These are phyloP conservation scores for Populus ilicifolia DNA, from an alignment of 345 rosid species.

Conservation along the genomic window DNA sequence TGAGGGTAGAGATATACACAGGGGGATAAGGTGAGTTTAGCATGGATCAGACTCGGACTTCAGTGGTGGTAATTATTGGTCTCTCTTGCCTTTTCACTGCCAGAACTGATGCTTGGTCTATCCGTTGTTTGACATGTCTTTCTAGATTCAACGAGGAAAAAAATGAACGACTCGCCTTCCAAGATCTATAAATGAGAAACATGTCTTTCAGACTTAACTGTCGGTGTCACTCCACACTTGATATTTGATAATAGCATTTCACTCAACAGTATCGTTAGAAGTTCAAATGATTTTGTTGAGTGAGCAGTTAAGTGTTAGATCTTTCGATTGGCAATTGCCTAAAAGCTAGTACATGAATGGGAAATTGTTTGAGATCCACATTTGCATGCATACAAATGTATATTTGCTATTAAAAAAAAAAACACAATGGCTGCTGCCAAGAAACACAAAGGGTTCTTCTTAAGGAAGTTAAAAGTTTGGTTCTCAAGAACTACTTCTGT, in stretches of 20 bases:
- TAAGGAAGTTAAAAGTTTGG: background rate
- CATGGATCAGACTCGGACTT: constrained; percentile 9
- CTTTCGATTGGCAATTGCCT: too few relatives aligned
- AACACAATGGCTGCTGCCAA: background rate
- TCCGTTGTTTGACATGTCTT: background rate
- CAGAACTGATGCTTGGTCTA: background rate
- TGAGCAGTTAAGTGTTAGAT: too few relatives aligned
- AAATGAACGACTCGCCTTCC: background rate
- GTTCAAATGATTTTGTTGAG: too few relatives aligned
- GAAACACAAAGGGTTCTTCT: background rate
- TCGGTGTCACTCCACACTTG: too few relatives aligned
- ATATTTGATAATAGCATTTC: too few relatives aligned
- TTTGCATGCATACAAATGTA: background rate
- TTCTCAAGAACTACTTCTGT: background rate
- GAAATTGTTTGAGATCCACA: background rate
- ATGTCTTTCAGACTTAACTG: background rate
- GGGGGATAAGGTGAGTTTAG: constrained; percentile 8
- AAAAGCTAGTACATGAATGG: too few relatives aligned
- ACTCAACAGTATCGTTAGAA: too few relatives aligned
- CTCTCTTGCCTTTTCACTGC: background rate
- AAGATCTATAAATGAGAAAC: background rate
- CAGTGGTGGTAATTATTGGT: background rate
- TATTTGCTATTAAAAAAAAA: background rate
- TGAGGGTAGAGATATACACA: background rate
- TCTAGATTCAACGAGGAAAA: too few relatives aligned